Evolutionary conservation across 1,284 basidiomycete species (phyloP), one percentile per base, ranked within the genome.

Genomic region (Phylloporus sp.): DNA sequence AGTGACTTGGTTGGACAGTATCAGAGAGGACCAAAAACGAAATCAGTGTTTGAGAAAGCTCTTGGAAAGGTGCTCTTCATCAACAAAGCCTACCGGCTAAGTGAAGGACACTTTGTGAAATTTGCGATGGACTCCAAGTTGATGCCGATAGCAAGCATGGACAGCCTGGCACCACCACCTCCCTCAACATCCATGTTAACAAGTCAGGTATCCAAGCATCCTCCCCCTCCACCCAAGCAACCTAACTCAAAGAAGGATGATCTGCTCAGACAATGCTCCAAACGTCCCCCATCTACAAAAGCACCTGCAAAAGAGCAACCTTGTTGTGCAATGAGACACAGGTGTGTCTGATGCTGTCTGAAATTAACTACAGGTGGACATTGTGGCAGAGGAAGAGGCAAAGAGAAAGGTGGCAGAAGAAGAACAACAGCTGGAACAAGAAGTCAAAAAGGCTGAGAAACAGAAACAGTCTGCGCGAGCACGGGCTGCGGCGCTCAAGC

Each of bases 51-150:
- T 52, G 84, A 88, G 54, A 85, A 84, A 68, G 87, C 86, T 0
- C 78, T 89, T 0, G 88, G 89, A 5, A 81, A 81, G 55, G 86
- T 90, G 10, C 80, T 90, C 10, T 89, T 90, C 76, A 79, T 90
- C 46, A 88, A 90, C 61, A 88, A 90, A 67, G 88, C 88, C 0
- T 90, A 89, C 64, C 77, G 86, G 22, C 76, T 90, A 31, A 72
- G 77, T 22, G 80, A 86, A 58, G 88, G 88, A 2, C 82, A 76
- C 17, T 90, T 88, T 64, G 86, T 86, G 1, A 80, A 88, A 66
- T 88, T 90, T 70, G 88, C 89, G 3, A 81, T 89, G 54, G 88
- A 90, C 68, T n/a, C n/a, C n/a, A n/a, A n/a, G n/a, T n/a, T n/a
- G n/a, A n/a, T n/a, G n/a, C n/a, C n/a, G n/a, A n/a, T n/a, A n/a